A percentile compares a stretch with the other conserved stretches of the same genome.
Evolutionary conservation across 2,329 filamentous ascomycete genomes (phyloP).

Genomic region (Talaromyces pinophilus): DNA sequence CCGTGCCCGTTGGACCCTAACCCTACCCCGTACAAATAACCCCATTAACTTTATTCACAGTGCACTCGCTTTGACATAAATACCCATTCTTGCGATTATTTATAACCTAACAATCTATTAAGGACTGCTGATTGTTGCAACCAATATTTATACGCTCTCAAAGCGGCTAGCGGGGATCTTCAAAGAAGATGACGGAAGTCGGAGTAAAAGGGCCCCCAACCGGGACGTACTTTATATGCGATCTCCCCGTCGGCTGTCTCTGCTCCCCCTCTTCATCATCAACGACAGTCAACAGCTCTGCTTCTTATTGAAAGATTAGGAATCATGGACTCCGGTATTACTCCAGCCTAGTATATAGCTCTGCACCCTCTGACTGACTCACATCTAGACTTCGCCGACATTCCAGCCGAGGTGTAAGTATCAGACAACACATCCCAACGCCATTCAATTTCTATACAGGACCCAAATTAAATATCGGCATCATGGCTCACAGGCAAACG

Average conservation of each 20-base stretch:
- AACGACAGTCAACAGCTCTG: background rate
- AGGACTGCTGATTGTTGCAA: background rate
- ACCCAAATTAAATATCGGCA: conserved; percentile 8
- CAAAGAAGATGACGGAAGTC: conserved; percentile 2
- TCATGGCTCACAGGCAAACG: conserved; percentile 47
- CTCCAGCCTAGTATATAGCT: background rate
- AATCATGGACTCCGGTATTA: conserved; percentile 21
- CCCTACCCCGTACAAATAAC: background rate
- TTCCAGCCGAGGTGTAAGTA: conserved; percentile 41
- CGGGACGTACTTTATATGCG: conserved; percentile 1
- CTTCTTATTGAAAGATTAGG: background rate
- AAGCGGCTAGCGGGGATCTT: background rate
- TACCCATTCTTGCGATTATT: background rate
- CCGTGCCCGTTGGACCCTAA: background rate
- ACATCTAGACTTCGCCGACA: conserved; percentile 28
- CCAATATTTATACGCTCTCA: background rate
- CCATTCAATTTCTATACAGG: background rate
- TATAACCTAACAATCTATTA: background rate
- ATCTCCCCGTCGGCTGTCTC: background rate
- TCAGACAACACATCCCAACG: background rate
- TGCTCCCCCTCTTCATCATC: background rate
- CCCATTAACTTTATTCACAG: background rate
- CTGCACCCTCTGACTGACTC: conserved; percentile 1
- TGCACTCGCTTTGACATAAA: background rate
- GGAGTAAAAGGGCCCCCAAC: conserved; percentile 3